Conservation (phyloP, 2,329 filamentous ascomycete genomes). For the Tolypocladium endophyticum region DNA sequence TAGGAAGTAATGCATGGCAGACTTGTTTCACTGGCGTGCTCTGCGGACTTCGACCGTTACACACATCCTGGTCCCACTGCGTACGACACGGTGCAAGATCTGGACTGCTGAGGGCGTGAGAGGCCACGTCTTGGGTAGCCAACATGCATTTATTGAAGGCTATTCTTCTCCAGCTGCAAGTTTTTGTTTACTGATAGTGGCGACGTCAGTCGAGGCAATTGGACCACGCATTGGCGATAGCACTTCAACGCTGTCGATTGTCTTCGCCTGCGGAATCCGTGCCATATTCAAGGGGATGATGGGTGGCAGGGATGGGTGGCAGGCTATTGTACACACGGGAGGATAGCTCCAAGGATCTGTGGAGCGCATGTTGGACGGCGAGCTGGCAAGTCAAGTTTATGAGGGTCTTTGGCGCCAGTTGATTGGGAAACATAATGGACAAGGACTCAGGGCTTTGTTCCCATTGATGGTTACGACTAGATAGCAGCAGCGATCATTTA, state of each 20-base stretch:
- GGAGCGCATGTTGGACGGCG: not conserved
- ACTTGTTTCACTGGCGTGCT: not conserved
- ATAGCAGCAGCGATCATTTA: not conserved
- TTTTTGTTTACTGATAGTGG: not conserved
- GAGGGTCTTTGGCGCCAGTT: not conserved
- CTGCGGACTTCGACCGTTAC: not conserved
- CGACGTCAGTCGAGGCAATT: not conserved
- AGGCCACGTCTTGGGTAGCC: not conserved
- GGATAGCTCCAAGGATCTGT: not conserved
- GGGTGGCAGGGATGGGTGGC: not conserved
- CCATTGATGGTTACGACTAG: not conserved
- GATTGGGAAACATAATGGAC: not conserved
- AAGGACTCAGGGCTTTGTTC: not conserved
- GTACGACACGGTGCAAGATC: not conserved
- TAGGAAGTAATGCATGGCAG: not conserved
- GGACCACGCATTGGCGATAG: not conserved
- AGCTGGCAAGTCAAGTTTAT: not conserved
- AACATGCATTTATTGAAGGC: not conserved
- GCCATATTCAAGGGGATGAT: not conserved
- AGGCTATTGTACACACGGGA: not conserved
- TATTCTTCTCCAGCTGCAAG: too few relatives aligned
- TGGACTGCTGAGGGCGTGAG: not conserved
- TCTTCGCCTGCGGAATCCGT: not conserved
- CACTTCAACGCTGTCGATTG: not conserved
- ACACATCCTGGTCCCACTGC: not conserved